Conservation (phyloP, 1,284 basidiomycete species). For the Pseudozyma pruni region DNA sequence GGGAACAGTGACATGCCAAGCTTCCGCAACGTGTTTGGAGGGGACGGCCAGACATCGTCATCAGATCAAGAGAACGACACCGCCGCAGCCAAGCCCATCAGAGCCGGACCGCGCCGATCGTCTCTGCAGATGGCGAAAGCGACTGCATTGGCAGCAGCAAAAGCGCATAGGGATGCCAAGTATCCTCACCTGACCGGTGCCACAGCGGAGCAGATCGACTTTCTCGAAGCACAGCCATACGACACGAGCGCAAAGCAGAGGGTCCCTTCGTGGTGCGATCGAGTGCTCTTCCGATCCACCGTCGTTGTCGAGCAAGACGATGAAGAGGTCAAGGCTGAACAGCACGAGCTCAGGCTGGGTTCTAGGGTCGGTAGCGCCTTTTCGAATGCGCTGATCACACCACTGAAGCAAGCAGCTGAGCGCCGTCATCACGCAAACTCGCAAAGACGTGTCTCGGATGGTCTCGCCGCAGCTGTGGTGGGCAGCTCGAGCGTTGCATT, state of each 20-base stretch:
- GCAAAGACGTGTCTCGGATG: conserved; percentile 25
- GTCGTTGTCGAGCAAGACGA: conserved; percentile 33
- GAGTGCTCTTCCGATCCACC: conserved; percentile 63
- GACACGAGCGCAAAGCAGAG: conserved; percentile 71
- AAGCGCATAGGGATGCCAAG: conserved; percentile 35
- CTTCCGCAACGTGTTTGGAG: conserved; percentile 5
- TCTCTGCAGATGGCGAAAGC: conserved; percentile 20
- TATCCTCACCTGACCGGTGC: conserved; percentile 43
- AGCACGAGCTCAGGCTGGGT: conserved; percentile 18
- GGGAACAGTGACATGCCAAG: conserved; percentile 13
- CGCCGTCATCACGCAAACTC: conserved; percentile 28
- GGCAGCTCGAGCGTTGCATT: conserved; percentile 30
- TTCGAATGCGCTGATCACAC: conserved; percentile 32
- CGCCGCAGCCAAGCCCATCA: background rate
- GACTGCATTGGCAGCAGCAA: conserved; percentile 18
- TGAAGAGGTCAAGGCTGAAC: conserved; percentile 3
- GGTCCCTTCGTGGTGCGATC: conserved; percentile 70
- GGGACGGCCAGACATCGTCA: conserved; percentile 9
- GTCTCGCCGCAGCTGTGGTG: conserved; percentile 25
- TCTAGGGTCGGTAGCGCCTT: conserved; percentile 43
- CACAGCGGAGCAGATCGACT: conserved; percentile 45
- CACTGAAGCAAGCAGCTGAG: conserved; percentile 39
- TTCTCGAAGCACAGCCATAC: conserved; percentile 68
- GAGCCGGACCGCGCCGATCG: conserved; percentile 21
- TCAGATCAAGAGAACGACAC: conserved; percentile 13